Percentiles rank a stretch among this genome's conserved stretches.
Evolutionary conservation across 306 rosid genomes (phyloP).

Genomic region (Vigna nakashimae): DNA sequence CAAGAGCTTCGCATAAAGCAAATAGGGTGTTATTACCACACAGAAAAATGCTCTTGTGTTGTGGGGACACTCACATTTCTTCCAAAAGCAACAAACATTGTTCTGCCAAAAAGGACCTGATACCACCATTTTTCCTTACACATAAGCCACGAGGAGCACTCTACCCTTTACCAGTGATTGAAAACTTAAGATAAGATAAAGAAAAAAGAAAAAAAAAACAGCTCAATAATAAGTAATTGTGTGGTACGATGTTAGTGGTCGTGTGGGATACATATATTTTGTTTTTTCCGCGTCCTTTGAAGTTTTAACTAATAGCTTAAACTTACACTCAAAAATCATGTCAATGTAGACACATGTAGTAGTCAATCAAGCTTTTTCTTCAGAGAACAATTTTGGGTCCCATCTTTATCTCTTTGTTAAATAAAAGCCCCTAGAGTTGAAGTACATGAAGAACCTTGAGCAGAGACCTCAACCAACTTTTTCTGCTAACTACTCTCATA

Average conservation of each 20-base stretch:
- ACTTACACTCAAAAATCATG: conserved; percentile 48
- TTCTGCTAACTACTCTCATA: conserved; percentile 30
- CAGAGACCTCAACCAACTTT: conserved; percentile 47
- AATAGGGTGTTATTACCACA: conserved; percentile 30
- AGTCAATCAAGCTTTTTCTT: conserved; percentile 37
- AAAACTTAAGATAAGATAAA: conserved; percentile 35
- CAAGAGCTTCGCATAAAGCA: conserved; percentile 48
- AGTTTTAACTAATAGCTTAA: conserved; percentile 37
- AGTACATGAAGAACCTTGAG: conserved; percentile 48
- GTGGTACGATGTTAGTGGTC: conserved; percentile 52
- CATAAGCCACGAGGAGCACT: conserved; percentile 28
- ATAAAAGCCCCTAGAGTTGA: conserved; percentile 43
- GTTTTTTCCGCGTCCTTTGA: conserved; percentile 9
- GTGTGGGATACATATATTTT: conserved; percentile 31
- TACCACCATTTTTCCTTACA: conserved; percentile 24
- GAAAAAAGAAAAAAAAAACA: neutral
- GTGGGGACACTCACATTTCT: conserved; percentile 47
- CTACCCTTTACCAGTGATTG: conserved; percentile 33
- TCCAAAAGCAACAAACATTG: conserved; percentile 44
- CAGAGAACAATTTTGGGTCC: conserved; percentile 58
- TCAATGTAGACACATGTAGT: conserved; percentile 40
- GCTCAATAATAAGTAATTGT: conserved; percentile 24
- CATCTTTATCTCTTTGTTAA: conserved; percentile 35
- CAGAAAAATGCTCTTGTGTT: conserved; percentile 43
- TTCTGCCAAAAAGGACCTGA: conserved; percentile 31